Evolutionary conservation across 495 filamentous ascomycete genomes (phyloP).

Genomic region (Penicillium robsamsonii): DNA sequence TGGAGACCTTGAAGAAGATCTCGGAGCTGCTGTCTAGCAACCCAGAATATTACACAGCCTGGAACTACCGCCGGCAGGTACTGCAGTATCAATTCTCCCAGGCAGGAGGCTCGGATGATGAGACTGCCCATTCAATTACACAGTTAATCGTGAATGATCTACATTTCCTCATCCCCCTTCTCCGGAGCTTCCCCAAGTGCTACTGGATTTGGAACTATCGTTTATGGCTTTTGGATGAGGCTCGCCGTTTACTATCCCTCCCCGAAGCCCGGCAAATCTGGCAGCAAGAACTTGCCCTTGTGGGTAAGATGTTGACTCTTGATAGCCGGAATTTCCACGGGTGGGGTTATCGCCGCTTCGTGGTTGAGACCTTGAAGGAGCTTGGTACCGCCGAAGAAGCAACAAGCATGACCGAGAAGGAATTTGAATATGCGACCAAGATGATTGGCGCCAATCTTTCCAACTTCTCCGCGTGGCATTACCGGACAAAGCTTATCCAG

Average conservation of each 20-base stretch:
- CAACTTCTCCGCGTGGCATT: conserved; percentile 98
- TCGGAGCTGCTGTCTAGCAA: conserved; percentile 80
- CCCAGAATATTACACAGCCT: conserved; percentile 97
- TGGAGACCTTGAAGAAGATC: conserved; percentile 68
- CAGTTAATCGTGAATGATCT: conserved; percentile 68
- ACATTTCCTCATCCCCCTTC: conserved; percentile 74
- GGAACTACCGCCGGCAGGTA: conserved; percentile 85
- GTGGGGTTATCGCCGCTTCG: conserved; percentile 84
- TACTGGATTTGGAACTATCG: conserved; percentile 99
- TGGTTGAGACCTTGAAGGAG: conserved; percentile 68
- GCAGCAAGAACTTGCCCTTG: conserved; percentile 77
- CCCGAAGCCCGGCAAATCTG: conserved; percentile 62
- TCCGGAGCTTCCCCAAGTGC: conserved; percentile 87
- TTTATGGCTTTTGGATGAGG: conserved; percentile 77
- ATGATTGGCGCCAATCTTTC: conserved; percentile 81
- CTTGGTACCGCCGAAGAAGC: conserved; percentile 41
- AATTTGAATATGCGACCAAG: conserved; percentile 84
- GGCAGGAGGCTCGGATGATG: conserved; percentile 20
- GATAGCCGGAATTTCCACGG: conserved; percentile 96
- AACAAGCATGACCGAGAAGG: conserved; percentile 65
- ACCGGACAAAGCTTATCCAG: conserved; percentile 77
- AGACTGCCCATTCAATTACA: conserved; percentile 30
- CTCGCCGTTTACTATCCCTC: conserved; percentile 57
- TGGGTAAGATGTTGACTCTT: conserved; percentile 77
- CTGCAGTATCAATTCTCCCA: conserved; percentile 49